Evolutionary conservation across 2,329 filamentous ascomycete genomes (phyloP), one percentile per base, ranked within the genome.

Genomic region (Eurotiales sp.): DNA sequence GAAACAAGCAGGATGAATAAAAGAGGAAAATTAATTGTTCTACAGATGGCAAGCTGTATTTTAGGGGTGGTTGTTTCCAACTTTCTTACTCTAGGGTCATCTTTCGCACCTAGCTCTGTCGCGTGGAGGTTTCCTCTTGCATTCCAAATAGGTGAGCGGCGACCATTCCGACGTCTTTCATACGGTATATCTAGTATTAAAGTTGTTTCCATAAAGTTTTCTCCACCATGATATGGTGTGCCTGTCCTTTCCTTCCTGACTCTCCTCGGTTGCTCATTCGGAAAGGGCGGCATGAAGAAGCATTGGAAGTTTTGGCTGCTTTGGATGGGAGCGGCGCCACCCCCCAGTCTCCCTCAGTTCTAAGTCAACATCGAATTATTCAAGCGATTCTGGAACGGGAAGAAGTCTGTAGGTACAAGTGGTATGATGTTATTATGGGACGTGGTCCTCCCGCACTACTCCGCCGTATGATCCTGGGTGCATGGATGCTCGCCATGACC

Each of bases 61-160:
- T 11, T 41, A 3, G 37, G 37, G 29, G 40, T 50, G 12, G 47
- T 50, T 3, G 44, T 50, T 22, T 12, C 27, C 11, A 19, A 37
- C 11, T 32, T 44, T 64, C 66, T 47, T 61, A 67, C 37, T 65
- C 64, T 51, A 65, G 65, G 3, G 65, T 68, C 64, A 64, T 60
- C 51, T 69, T 62, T 52, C 61, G 69, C 10, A 57, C 62, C 15
- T 73, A 73, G 4, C 3, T 63, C 66, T 5, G 29, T 32, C n/a
- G 71, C 70, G 3, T 78, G 74, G 74, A 60, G 75, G 14, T 55
- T 77, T 0, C 75, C 75, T 0, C 71, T 77, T 39, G 73, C 71
- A 4, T 75, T 69, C 50, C 75, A 78, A 54, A 64, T 41, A 12
- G 29, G 29, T 32, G 10, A 32, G 29, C 14, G 29, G 12, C 6